A percentile compares a stretch with the other conserved stretches of the same genome.
Conservation (phyloP, 1,139 yeast genomes). For the Tardiomyces digboiensis region DNA sequence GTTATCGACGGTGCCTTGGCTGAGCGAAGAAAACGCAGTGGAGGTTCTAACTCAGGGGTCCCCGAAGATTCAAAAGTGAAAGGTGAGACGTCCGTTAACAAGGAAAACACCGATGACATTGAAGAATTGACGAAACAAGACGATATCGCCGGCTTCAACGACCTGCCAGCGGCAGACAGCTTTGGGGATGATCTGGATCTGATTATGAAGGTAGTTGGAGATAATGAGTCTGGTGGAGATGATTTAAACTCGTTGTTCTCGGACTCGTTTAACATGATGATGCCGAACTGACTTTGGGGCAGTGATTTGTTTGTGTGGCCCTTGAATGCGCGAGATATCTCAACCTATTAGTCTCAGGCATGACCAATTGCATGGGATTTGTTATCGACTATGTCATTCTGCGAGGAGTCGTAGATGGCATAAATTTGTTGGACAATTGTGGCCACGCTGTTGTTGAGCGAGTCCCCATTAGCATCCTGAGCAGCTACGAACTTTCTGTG, state of each 20-base stretch:
- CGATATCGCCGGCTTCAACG: not conserved
- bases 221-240: not conserved
- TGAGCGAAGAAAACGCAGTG: not conserved
- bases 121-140: not conserved
- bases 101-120: constrained; percentile 3
- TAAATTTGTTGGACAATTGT: no score
- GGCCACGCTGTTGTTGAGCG: no score
- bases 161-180: not conserved
- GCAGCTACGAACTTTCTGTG: no score
- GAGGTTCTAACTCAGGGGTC: not conserved
- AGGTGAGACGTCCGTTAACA: constrained; percentile 2
- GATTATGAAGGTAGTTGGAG: not conserved
- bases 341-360: no score
- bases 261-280: not conserved
- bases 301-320: no score
- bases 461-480: no score
- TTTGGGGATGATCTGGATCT: not conserved
- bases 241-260: not conserved
- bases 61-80: constrained; percentile 1
- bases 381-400: no score
- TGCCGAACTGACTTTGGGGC: not conserved
- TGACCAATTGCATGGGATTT: no score
- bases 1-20: constrained; percentile 3
- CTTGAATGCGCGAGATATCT: no score
- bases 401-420: no score